These are phyloP conservation scores for Phaeophleospora eucalypticola DNA, from an alignment of 2,329 filamentous ascomycete genomes.

Conservation along the genomic window DNA sequence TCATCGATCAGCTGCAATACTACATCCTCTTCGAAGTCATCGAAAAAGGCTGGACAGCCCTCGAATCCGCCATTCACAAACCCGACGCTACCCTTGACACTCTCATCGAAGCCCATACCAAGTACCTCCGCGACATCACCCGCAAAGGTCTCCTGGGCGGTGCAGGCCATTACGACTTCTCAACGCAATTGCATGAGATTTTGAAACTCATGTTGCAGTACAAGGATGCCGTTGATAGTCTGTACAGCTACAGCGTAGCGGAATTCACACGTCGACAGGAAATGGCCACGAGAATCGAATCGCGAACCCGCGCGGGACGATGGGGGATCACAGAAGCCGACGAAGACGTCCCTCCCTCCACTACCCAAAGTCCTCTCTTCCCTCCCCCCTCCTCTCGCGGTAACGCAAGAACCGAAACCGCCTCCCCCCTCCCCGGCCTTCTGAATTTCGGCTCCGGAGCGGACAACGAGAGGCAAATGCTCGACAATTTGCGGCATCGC, in stretches of 20 bases:
- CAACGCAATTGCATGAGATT: constrained; percentile 85
- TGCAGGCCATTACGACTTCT: constrained; percentile 59
- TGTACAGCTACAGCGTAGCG: constrained; percentile 91
- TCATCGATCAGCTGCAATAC: constrained; percentile 93
- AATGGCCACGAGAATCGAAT: constrained; percentile 67
- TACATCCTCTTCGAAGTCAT: constrained; percentile 99
- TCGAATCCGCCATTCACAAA: constrained; percentile 70
- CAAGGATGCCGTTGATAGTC: constrained; percentile 84
- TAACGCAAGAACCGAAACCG: constrained; percentile 27
- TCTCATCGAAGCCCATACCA: constrained; percentile 83
- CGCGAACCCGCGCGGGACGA: constrained; percentile 58
- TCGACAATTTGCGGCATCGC: constrained; percentile 71
- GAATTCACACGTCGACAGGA: constrained; percentile 94
- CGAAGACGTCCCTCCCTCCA: constrained; percentile 32
- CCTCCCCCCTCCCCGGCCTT: constrained; percentile 41
- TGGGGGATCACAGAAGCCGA: constrained; percentile 60
- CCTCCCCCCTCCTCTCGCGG: constrained; percentile 6
- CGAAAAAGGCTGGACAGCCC: constrained; percentile 87
- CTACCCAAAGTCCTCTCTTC: constrained; percentile 18
- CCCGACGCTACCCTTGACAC: constrained; percentile 92
- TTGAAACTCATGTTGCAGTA: constrained; percentile 91
- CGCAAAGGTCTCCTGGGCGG: constrained; percentile 91
- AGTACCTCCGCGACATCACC: constrained; percentile 89
- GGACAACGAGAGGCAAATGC: constrained; percentile 56
- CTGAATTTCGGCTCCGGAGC: constrained; percentile 36